Base-by-base conservation (phyloP, 2,329 filamentous ascomycete species). In the Cercospora beticola region DNA sequence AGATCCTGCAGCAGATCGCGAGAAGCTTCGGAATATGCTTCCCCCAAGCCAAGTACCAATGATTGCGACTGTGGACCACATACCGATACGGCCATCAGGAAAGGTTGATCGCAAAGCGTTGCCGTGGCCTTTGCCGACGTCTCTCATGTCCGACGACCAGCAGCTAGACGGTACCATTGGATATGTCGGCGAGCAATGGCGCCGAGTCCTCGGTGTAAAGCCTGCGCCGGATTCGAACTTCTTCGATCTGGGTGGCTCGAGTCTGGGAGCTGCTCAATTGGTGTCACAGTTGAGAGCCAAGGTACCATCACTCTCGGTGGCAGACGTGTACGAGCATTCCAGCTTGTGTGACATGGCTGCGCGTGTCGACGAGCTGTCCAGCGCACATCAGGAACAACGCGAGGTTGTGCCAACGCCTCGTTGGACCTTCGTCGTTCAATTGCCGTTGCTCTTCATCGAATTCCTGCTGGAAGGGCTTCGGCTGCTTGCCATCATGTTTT, bases 211-310 rank as follows among this genome's bases (percentile, higher is more conserved):
- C 36, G 64, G 64, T 5, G 64, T 65, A 12, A 40, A 40, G 18
- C 64, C 64, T 21, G 30, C 33, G 4, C 21, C 31, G 10, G 40
- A 65, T 26, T 65, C 64, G 14, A 61, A 60, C 26, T 65, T 65
- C 52, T 65, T 65, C 56, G 64, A 65, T 46, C 64, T 65, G n/a
- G 64, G 64, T 12, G 64, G 64, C 54, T 49, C 64, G 9, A 65
- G 64, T 23, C 52, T 65, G 23, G 56, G 56, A n/a, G 64, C 64
- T 31, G 64, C 64, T 52, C 64, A 65, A 16, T n/a, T 65, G 21
- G 64, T 65, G 4, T 65, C 64, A 23, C 64, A 61, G 6, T 26
- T 65, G 10, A 60, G 64, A 46, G 52, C 18, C 2, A 30, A 30
- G 31, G 36, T 58, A 4, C 64, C 64, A 10, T 58, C 64, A 8